Evolutionary conservation across 352 stramenopile species (phyloP), one percentile per base, ranked within the genome.

Genomic region (Pythium sukuiense): DNA sequence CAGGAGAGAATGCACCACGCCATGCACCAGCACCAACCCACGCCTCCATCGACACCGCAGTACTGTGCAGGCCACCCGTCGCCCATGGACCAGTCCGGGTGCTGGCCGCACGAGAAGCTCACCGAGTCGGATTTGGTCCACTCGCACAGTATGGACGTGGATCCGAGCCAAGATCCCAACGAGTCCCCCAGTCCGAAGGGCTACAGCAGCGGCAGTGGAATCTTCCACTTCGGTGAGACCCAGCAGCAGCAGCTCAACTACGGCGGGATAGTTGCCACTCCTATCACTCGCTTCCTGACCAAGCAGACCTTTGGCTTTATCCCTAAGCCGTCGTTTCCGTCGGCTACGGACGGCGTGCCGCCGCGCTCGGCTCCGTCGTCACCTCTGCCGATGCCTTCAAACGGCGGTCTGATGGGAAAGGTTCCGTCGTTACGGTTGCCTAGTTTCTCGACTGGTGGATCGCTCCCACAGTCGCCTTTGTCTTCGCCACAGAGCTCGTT

Each of bases 241-340:
- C 39, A 14, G 14, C n/a, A 58, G 30, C 52, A 45, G 27, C 50
- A 20, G 14, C 11, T 27, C 43, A 45, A 39, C 39, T 49, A 39
- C 55, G 33, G 16, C 12, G 50, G 37, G 6, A 13, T 64, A 1
- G 63, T 64, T 7, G 59, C 59, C 6, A 72, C 60, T 13, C 66
- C 66, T 3, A 58, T 72, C 60, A 72, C 60, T 14, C 77, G 83
- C 5, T 92, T 92, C 70, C 73, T 87, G 53, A 79, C 74, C 64
- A 88, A 87, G 59, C 77, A 87, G 46, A 73, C 73, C 37, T 77
- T 89, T 13, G 83, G 81, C 26, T 88, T 83, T 65, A 84, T 82
- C 57, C 78, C 74, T 56, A 81, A 84, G 60, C 59, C 81, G 59
- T 63, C 65, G 59, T 57, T 77, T 59, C 57, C 74, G 67, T 59